Conservation (phyloP, 768 basidiomycete genomes). For the Leccinellum rugosiceps region DNA sequence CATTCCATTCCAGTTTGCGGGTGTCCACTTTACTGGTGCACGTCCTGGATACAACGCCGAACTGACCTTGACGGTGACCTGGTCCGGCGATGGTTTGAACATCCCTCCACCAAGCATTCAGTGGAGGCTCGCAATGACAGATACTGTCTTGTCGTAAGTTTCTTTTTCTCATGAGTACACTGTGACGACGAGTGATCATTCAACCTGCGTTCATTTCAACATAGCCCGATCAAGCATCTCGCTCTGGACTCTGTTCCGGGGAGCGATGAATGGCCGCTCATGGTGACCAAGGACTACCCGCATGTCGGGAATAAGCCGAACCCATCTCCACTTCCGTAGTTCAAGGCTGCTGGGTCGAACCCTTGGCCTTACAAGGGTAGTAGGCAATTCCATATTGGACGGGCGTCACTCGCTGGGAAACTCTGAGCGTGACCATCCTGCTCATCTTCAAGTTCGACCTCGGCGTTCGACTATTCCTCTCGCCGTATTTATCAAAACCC, state of each 20-base stretch:
- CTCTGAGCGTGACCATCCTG: not conserved
- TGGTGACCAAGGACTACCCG: not conserved
- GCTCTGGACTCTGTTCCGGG: not conserved
- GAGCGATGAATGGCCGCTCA: not conserved
- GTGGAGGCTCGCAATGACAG: not conserved
- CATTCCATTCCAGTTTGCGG: not conserved
- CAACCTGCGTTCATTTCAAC: not conserved
- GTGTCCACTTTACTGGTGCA: conserved; percentile 1
- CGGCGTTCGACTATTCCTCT: not conserved
- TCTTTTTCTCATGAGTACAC: not conserved
- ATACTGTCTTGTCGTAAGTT: not conserved
- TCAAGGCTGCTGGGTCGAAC: not conserved
- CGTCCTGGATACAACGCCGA: not conserved
- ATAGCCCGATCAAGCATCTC: not conserved
- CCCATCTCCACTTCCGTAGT: not conserved
- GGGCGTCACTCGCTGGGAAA: not conserved
- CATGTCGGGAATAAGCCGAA: not conserved
- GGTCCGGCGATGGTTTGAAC: no score
- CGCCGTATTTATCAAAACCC: not conserved
- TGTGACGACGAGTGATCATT: not conserved
- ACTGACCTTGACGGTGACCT: not conserved
- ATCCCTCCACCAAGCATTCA: not conserved
- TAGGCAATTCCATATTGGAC: not conserved
- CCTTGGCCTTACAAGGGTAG: not conserved
- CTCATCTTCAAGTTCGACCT: not conserved